These are phyloP conservation scores for Yamadazyma conglobata DNA, from an alignment of 1,139 yeast species.

Conservation along the genomic window DNA sequence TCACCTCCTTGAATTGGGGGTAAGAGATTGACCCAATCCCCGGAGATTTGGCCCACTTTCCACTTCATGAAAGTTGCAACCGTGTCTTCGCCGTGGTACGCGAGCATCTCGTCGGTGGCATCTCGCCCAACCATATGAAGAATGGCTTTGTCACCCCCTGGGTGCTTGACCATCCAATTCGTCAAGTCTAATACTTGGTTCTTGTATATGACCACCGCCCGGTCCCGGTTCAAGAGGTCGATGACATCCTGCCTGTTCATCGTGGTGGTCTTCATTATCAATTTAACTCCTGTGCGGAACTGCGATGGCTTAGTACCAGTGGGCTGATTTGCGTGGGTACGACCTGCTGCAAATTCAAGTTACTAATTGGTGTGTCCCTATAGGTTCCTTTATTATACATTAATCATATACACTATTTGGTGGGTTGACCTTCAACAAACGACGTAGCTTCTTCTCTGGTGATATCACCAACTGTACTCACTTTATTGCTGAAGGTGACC, in stretches of 20 bases:
- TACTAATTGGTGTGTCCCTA: no score
- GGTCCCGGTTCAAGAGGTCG: constrained; percentile 61
- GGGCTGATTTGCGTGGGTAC: no score
- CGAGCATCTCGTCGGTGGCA: constrained; percentile 87
- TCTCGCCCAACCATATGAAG: constrained; percentile 84
- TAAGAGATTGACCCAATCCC: constrained; percentile 66
- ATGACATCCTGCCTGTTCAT: constrained; percentile 24
- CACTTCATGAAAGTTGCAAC: constrained; percentile 47
- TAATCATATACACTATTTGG: no score
- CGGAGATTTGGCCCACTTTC: constrained; percentile 61
- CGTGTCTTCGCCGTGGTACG: constrained; percentile 68
- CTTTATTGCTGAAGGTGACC: constrained; percentile 78
- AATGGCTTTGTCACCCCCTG: constrained; percentile 87
- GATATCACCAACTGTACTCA: constrained; percentile 74
- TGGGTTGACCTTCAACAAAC: constrained; percentile 61
- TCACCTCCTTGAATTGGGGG: constrained; percentile 90
- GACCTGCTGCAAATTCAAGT: no score
- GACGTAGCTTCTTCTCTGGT: constrained; percentile 68
- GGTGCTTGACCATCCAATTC: constrained; percentile 69
- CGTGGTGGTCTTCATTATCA: no score
- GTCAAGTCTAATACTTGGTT: constrained; percentile 61
- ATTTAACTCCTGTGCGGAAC: no score
- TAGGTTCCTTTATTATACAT: no score
- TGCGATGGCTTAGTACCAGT: no score
- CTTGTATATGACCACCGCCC: constrained; percentile 65